Evolutionary conservation across 2,329 filamentous ascomycete genomes (phyloP), one percentile per base, ranked within the genome.

Genomic region (Trichoderma lentiforme): DNA sequence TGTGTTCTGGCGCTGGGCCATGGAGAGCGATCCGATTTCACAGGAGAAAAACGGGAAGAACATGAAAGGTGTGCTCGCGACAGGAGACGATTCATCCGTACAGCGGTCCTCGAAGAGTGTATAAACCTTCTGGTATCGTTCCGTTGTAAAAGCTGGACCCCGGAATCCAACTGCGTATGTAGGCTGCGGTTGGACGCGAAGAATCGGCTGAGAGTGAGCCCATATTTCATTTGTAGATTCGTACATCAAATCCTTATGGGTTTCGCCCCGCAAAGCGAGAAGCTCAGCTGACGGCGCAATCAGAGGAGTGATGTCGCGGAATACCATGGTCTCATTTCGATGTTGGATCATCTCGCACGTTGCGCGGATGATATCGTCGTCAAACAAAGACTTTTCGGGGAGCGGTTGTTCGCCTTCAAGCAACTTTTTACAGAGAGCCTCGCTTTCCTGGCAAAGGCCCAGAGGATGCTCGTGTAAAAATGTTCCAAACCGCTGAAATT

Each of bases 41-140:
- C 81, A 84, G 0, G 82, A 82, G 0, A 87, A 77, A 73, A 86
- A 87, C 3, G 84, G 84, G 73, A 88, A 86, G 77, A 83, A 84
- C 79, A 86, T 85, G 6, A 81, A 77, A 68, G 80, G 83, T 12
- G 83, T 87, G 9, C 75, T 81, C 79, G 84, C 83, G 68, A 86
- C 85, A 73, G 77, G 81, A 24, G 81, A 86, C 65, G 75, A 75
- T 70, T 83, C 78, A 15, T 77, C 76, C 34, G 65, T 51, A 30
- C 79, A 56, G 9, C 77, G 76, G 39, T 83, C 75, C 68, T 80
- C 79, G 65, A 84, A 74, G 60, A 82, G 7, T 81, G 80, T 7
- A 76, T 71, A 8, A 51, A 87, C 74, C 77, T 82, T 86, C 15
- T 76, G 53, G 6, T 84, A 79, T 75, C 86, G 83, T 9, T 82